Percentiles rank a stretch among this genome's conserved stretches.
These are phyloP conservation scores for Lentinula raphanica DNA, from an alignment of 768 basidiomycete species.

Conservation along the genomic window DNA sequence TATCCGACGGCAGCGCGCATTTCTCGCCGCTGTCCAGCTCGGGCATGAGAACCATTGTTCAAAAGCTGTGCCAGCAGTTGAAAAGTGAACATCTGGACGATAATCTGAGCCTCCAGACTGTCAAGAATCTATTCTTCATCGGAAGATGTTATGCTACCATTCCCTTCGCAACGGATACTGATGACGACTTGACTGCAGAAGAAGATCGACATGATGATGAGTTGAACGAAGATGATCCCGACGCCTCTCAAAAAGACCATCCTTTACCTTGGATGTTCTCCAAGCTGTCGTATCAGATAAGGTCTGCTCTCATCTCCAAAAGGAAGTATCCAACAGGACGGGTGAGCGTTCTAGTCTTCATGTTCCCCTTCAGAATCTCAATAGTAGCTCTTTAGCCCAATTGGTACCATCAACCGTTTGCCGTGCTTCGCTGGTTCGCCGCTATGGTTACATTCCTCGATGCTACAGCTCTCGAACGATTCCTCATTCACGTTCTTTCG, in stretches of 20 bases:
- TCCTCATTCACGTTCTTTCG: conserved; percentile 78
- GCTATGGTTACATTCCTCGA: conserved; percentile 80
- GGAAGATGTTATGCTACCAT: conserved; percentile 73
- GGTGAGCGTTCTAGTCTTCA: conserved; percentile 30
- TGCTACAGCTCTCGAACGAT: conserved; percentile 49
- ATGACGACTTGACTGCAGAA: conserved; percentile 27
- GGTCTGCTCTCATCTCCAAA: conserved; percentile 68
- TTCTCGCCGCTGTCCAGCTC: conserved; percentile 44
- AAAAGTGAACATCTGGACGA: conserved; percentile 78
- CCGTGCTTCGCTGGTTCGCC: conserved; percentile 89
- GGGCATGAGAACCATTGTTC: conserved; percentile 65
- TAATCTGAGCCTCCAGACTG: conserved; percentile 70
- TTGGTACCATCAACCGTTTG: conserved; percentile 79
- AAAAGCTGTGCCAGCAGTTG: conserved; percentile 71
- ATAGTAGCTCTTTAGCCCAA: conserved; percentile 45
- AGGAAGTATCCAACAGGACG: conserved; percentile 44
- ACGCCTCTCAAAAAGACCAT: conserved; percentile 26
- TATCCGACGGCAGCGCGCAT: not conserved
- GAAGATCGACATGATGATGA: conserved; percentile 19
- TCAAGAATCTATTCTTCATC: conserved; percentile 92
- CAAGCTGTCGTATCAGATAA: conserved; percentile 82
- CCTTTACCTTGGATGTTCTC: conserved; percentile 92
- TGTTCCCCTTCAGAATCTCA: not conserved
- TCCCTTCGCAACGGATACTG: conserved; percentile 21
- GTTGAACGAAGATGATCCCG: conserved; percentile 22